Conservation (phyloP, 164 flowering plant genomes). For the Chimonanthus salicifolius region DNA sequence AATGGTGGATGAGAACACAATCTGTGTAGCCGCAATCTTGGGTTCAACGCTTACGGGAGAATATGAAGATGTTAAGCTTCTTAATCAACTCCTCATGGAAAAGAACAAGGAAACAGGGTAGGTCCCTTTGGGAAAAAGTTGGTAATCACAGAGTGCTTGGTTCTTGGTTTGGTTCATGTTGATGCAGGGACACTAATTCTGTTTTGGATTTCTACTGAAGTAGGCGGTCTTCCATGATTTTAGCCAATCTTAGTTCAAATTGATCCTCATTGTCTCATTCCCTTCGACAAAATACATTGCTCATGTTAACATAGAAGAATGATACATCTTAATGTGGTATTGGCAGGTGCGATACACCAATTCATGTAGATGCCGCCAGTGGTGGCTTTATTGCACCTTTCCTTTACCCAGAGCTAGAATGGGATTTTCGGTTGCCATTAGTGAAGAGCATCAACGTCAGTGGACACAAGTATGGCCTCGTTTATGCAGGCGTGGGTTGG, state of each 20-base stretch:
- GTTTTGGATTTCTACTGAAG: not conserved
- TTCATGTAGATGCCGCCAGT: slow-evolving; percentile 69
- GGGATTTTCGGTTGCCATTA: slow-evolving; percentile 69
- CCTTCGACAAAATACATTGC: not conserved
- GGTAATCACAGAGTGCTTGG: too few relatives aligned
- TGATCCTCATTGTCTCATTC: not conserved
- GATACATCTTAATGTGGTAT: not conserved
- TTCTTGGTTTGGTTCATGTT: not conserved
- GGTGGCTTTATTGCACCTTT: slow-evolving; percentile 45
- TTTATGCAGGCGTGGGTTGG: slow-evolving; percentile 76
- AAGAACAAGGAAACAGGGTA: slow-evolving; percentile 58
- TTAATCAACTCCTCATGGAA: slow-evolving; percentile 47
- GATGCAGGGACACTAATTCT: not conserved
- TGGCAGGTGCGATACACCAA: slow-evolving; percentile 50
- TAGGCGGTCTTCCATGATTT: not conserved
- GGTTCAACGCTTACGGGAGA: slow-evolving; percentile 74
- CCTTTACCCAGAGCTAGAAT: slow-evolving; percentile 44
- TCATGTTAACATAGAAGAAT: not conserved
- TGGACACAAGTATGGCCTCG: slow-evolving; percentile 73
- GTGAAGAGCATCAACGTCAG: slow-evolving; percentile 82
- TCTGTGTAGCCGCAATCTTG: slow-evolving; percentile 68
- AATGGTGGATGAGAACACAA: slow-evolving; percentile 78
- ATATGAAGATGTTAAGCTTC: slow-evolving; percentile 59
- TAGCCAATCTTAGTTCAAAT: not conserved
- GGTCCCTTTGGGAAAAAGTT: not conserved